Evolutionary conservation across 1,139 yeast species (phyloP), one percentile per base, ranked within the genome.

Genomic region (Candida gigantensis): DNA sequence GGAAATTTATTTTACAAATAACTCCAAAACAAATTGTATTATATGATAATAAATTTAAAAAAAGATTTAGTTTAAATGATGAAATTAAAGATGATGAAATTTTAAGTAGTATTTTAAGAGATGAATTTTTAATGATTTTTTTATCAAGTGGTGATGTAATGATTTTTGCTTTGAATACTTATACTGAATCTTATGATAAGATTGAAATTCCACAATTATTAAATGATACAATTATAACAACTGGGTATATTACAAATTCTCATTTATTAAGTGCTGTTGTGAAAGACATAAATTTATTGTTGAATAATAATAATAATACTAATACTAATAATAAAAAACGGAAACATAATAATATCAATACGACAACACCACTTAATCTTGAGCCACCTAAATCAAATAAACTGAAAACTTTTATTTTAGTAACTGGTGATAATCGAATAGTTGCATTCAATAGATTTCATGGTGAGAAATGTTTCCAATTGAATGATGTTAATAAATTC

Each of bases 341-440:
- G 46, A 62, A 58, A 36, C 55, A 52, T 31, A 29, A 40, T 5
- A 24, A 43, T 8, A 21, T 24, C 3, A 28, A 36, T 4, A 17
- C 32, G 7, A 31, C 49, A 3, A 25, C 43, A 5, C 36, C 50
- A 3, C 26, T 39, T 2, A 45, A 41, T 28, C 57, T 54, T 4
- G 45, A 33, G 32, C 42, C 40, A 15, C 50, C 42, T 33, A 45
- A 43, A 20, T 51, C 50, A 4, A 39, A 54, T 23, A 76, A 74
- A 45, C 74, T 72, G 37, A 68, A 77, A 32, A 66, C 79, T 0
- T 82, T 84, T 46, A 68, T 85, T 25, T 72, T 84, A 34, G 87
- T 83, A 3, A 83, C 92, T 1, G 90, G 88, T 45, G 89, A 84
- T 55, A 84, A 84, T 49, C 73, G 88, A 55, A 65, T 84, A 21